Conservation (phyloP, 805 yeast genomes). For the Maudiozyma turicensis region DNA sequence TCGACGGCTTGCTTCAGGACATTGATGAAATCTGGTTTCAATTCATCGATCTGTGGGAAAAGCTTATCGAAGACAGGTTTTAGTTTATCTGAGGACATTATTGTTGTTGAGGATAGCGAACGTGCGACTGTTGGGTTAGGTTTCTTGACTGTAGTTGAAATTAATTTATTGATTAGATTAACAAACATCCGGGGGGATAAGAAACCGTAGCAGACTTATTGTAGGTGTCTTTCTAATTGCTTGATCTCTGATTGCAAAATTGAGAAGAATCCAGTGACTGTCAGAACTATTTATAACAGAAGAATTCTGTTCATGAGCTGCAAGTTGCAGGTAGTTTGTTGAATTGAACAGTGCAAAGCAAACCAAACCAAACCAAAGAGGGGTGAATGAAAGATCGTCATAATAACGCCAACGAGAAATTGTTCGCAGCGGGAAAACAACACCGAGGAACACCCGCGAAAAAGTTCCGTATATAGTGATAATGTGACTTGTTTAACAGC, state of each 20-base stretch:
- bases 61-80: conserved; percentile 18
- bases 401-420: too few species aligned
- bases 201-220: neutral
- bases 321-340: too few species aligned
- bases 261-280: too few species aligned
- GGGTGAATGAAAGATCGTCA: too few species aligned
- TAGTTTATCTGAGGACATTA: conserved; percentile 8
- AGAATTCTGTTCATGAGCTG: too few species aligned
- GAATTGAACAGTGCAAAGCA: too few species aligned
- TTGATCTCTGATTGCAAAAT: neutral
- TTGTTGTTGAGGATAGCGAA: neutral
- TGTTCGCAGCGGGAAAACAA: too few species aligned
- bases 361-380: too few species aligned
- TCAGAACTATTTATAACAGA: too few species aligned
- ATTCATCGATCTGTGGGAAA: conserved; percentile 55
- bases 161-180: neutral
- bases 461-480: too few species aligned
- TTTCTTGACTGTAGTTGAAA: neutral
- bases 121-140: neutral
- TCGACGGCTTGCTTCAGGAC: conserved; percentile 78
- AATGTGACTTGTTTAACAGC: too few species aligned
- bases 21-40: conserved; percentile 63
- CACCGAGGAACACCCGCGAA: too few species aligned
- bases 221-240: neutral
- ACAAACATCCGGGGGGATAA: neutral